Base-by-base conservation (phyloP, 768 basidiomycete genomes). In the Mrakia gelida region DNA sequence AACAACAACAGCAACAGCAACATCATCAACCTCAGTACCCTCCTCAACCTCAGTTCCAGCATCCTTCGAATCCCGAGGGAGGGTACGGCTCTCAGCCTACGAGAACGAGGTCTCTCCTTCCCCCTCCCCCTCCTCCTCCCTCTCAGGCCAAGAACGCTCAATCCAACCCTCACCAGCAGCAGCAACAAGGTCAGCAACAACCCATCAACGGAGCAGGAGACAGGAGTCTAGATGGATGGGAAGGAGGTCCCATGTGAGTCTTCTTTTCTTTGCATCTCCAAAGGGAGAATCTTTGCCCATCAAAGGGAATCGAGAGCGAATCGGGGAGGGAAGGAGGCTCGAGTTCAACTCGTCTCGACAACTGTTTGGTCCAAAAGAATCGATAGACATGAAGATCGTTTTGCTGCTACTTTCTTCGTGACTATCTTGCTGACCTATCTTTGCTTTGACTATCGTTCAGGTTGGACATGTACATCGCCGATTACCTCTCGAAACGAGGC, bases 401-500 rank as follows among this genome's bases (percentile, higher is more conserved):
- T 8, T 26, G 21, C 26, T n/a, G 21, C 18, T 16, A 2, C 54
- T 9, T n/a, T 11, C 26, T 59, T 10, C 59, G 1, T 2, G 54
- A 23, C 54, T 10, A 7, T 26, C 26, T n/a, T 16, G 54, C 54
- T 56, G 21, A 56, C 54, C 21, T 2, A 56, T 16, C 21, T 23
- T 56, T 16, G 2, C 11, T 23, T 56, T n/a, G n/a, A 7, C 13
- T 23, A 23, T 63, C 81, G 81, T 80, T 82, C 23, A 85, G 84
- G 81, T 79, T 86, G 8, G 83, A 83, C 79, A 73, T 85, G 59
- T 86, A 85, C 75, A 84, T 86, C 59, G 80, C 83, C 79, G 85
- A 86, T 77, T 86, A 84, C 75, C 82, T 84, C 54, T 28, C 81
- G 32, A 86, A 86, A 78, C 81, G 85, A 71, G 81, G 82, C 38